Evolutionary conservation across 805 yeast genomes (phyloP).

Genomic region (Pichia occidentalis): DNA sequence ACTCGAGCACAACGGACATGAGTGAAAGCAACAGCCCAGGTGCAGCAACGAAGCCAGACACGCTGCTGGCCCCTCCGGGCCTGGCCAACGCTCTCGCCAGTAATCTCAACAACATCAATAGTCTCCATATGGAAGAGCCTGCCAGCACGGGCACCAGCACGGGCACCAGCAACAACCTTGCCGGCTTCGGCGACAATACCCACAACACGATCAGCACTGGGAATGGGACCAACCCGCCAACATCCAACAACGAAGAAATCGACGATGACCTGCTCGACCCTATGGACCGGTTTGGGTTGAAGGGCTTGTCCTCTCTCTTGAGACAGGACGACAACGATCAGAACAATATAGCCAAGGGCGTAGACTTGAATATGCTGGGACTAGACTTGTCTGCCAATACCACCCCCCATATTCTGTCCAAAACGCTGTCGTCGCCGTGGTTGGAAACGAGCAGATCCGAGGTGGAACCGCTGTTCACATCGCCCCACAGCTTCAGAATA

Average conservation of each 20-base stretch:
- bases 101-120: no score
- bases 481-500: conserved; percentile 50
- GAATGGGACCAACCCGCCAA: background rate
- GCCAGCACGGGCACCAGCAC: no score
- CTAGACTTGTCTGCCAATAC: conserved; percentile 45
- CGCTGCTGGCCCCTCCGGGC: conserved; percentile 1
- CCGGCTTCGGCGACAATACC: no score
- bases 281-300: conserved; percentile 60
- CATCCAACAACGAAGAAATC: conserved; percentile 14
- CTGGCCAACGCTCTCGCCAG: no score
- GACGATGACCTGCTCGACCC: conserved; percentile 26
- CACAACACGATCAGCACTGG: no score
- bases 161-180: no score
- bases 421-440: conserved; percentile 89
- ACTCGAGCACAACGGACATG: background rate
- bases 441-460: conserved; percentile 83
- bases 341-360: conserved; percentile 64
- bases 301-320: conserved; percentile 54
- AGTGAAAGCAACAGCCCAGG: background rate
- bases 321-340: conserved; percentile 58
- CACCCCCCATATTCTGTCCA: conserved; percentile 40
- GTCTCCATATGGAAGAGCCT: no score
- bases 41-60: background rate
- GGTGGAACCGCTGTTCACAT: conserved; percentile 74
- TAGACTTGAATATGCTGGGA: conserved; percentile 63